phyloP scores from a whole-genome alignment of 805 yeast species.

The Kluyveromyces lactis region DNA sequence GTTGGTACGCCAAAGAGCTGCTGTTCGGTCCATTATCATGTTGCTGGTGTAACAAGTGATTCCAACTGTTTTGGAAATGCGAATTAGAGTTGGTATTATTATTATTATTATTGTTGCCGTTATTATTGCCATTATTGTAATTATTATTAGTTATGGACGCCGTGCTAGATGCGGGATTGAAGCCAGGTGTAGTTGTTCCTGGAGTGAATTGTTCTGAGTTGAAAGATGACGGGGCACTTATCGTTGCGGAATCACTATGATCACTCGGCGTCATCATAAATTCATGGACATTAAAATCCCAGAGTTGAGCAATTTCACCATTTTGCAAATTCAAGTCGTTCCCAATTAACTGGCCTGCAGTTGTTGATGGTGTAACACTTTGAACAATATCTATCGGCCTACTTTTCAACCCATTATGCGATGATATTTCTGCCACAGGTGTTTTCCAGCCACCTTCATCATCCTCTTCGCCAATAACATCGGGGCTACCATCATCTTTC shows the following conservation, averaged over 20 bases:
- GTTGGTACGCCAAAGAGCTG: background rate
- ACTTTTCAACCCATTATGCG: slow-evolving; percentile 1
- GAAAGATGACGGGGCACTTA: slow-evolving; percentile 30
- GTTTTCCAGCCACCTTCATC: too few relatives aligned
- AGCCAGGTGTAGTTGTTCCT: background rate
- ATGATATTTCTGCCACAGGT: background rate
- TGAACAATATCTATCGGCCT: slow-evolving; percentile 22
- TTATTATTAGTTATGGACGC: background rate
- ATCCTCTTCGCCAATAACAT: background rate
- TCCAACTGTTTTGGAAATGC: slow-evolving; percentile 7
- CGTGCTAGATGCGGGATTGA: background rate
- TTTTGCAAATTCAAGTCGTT: slow-evolving; percentile 20
- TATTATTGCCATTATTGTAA: slow-evolving; percentile 1
- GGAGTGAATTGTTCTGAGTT: slow-evolving; percentile 16
- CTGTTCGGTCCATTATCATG: background rate
- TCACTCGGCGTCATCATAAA: slow-evolving; percentile 29
- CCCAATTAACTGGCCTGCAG: slow-evolving; percentile 4
- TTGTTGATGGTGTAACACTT: background rate
- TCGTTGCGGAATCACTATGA: slow-evolving; percentile 29
- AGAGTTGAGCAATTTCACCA: slow-evolving; percentile 33
- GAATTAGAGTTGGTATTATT: background rate
- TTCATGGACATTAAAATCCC: slow-evolving; percentile 34
- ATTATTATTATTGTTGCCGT: slow-evolving; percentile 3
- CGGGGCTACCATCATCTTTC: slow-evolving; percentile 3
- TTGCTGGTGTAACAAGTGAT: slow-evolving; percentile 1